Percentiles rank a stretch among this genome's conserved stretches.
These are phyloP conservation scores for Scheffersomyces stambukii DNA, from an alignment of 1,139 yeast genomes.

Conservation along the genomic window DNA sequence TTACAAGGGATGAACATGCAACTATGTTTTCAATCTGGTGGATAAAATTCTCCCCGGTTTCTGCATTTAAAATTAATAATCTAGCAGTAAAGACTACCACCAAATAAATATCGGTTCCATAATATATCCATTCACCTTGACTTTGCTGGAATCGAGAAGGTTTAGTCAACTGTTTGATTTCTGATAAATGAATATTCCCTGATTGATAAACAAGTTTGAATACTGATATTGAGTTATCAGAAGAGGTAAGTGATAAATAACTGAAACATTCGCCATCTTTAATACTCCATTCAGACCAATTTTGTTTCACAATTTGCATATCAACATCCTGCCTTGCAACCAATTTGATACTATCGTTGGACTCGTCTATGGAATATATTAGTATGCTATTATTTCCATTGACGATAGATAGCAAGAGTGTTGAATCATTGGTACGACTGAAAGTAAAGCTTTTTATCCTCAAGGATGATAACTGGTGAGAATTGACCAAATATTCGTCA, in stretches of 20 bases:
- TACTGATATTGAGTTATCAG: conserved; percentile 7
- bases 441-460: conserved; percentile 29
- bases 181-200: too few species aligned
- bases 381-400: conserved; percentile 14
- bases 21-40: conserved; percentile 4
- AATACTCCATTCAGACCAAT: too few species aligned
- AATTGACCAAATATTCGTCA: conserved; percentile 15
- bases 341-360: conserved; percentile 5
- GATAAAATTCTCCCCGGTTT: conserved; percentile 1
- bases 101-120: conserved; percentile 1
- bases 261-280: conserved; percentile 3
- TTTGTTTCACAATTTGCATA: conserved; percentile 2
- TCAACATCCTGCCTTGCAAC: conserved; percentile 2
- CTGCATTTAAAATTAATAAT: conserved; percentile 6
- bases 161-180: background rate
- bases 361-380: conserved; percentile 17
- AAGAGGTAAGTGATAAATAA: conserved; percentile 6
- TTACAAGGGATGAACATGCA: conserved; percentile 8
- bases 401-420: conserved; percentile 8
- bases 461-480: conserved; percentile 18
- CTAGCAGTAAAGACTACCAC: conserved; percentile 9
- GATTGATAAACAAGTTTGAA: conserved; percentile 4
- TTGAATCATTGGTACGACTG: conserved; percentile 10
- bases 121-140: conserved; percentile 4
- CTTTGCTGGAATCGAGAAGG: conserved; percentile 6